Conservation (phyloP, 352 stramenopile genomes). For the Aphanomyces invadans region DNA sequence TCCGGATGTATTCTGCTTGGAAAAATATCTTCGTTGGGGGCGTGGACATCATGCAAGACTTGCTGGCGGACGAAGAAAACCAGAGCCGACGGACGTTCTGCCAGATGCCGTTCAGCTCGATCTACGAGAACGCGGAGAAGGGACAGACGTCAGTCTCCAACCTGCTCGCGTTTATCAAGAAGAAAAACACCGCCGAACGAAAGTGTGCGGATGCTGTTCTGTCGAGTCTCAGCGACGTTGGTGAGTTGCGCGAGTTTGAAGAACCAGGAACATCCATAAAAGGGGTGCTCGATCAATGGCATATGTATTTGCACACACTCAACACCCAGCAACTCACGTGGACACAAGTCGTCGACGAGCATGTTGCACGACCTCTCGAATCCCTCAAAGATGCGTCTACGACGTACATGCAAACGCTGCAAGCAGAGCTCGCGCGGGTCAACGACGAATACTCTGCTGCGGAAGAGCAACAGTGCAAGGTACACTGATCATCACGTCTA, state of each 20-base stretch:
- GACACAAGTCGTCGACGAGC: slow-evolving; percentile 71
- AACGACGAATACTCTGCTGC: slow-evolving; percentile 60
- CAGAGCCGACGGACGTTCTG: slow-evolving; percentile 82
- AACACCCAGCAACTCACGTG: slow-evolving; percentile 65
- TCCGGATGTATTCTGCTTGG: neutral
- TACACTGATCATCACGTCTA: neutral
- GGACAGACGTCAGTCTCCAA: slow-evolving; percentile 65
- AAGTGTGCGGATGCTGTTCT: slow-evolving; percentile 52
- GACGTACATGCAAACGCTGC: slow-evolving; percentile 70
- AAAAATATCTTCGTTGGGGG: neutral
- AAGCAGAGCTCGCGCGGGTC: slow-evolving; percentile 66
- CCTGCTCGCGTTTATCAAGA: slow-evolving; percentile 63
- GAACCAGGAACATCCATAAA: slow-evolving; percentile 57
- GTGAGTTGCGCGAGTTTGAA: slow-evolving; percentile 52
- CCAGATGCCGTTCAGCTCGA: slow-evolving; percentile 68
- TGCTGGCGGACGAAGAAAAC: slow-evolving; percentile 43
- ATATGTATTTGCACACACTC: slow-evolving; percentile 48
- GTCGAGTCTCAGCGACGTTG: slow-evolving; percentile 27
- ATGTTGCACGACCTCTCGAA: slow-evolving; percentile 66
- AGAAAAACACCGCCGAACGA: slow-evolving; percentile 57
- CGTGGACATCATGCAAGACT: slow-evolving; percentile 2
- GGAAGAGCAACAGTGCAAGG: slow-evolving; percentile 35
- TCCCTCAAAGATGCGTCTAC: slow-evolving; percentile 68
- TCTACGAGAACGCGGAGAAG: slow-evolving; percentile 72
- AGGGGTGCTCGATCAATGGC: slow-evolving; percentile 49